Base-by-base conservation (phyloP, 2,329 filamentous ascomycete genomes). In the Calonectria leucothoes region DNA sequence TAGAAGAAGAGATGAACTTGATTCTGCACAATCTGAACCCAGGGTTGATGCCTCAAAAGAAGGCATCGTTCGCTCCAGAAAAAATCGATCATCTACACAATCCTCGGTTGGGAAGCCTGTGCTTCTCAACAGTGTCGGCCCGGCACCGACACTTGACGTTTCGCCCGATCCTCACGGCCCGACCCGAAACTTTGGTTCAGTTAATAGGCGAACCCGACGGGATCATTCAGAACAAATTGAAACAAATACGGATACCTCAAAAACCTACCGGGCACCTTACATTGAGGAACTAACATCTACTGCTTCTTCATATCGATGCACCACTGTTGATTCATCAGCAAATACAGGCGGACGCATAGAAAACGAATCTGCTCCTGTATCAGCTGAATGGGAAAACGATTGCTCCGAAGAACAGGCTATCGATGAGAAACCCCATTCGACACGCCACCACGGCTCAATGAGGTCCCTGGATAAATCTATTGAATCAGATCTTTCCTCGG, bases 181-280 rank as follows among this genome's bases (percentile, higher is more conserved):
- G 5, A 73, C 75, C 14, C 78, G 82, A 25, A 76, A 55, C 20
- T 55, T 74, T 35, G 79, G 81, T 33, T 81, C 82, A 31, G 76
- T 79, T 29, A 76, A 78, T 20, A 81, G 82, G 14, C 78, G 82
- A 65, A 80, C 79, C 25, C 77, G 83, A 52, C 74, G 82, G 29
- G 75, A 74, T 14, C 70, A 76, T 23, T 35, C 25, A 4, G 25
- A 42, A 3, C 31, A 10, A 1, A 3, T 20, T 17, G 77, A 20
- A 12, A 15, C 29, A 23, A 37, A 57, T 10, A 17, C 17, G 14
- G 69, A 66, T 39, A 27, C 20, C 12, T 27, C 55, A 20, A 61
- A 55, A 10, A 76, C 74, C 59, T 82, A 82, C 45, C 77, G 74
- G 35, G 52, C 80, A 12, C 81, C 81, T 31, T 82, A 81, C 55